Percentiles rank a stretch among this genome's conserved stretches.
phyloP scores from a whole-genome alignment of 2,329 filamentous ascomycete species.

The Fusarium sp. region DNA sequence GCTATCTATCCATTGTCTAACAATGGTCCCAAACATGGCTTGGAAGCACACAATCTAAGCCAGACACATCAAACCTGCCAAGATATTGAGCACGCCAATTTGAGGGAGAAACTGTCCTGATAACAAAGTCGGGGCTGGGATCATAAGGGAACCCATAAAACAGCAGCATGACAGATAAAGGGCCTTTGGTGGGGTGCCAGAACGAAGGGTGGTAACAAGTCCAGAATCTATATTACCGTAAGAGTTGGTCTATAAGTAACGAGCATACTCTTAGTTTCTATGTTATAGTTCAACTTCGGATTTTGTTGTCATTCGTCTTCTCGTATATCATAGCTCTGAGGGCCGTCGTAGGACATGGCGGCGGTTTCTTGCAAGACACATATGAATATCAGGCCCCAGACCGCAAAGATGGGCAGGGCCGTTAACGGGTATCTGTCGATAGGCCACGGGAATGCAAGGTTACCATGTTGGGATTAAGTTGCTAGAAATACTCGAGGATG shows the following conservation, averaged over 20 bases:
- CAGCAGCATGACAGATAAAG: neutral
- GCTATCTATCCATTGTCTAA: neutral
- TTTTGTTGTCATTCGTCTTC: neutral
- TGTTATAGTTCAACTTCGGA: neutral
- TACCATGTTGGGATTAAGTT: neutral
- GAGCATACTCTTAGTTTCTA: neutral
- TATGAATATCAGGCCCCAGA: conserved; percentile 1
- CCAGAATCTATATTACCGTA: neutral
- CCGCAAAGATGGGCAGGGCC: conserved; percentile 15
- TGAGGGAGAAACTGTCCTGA: neutral
- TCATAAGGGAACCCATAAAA: neutral
- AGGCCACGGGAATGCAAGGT: neutral
- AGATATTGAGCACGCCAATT: neutral
- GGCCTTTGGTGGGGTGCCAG: neutral
- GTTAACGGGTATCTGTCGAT: conserved; percentile 3
- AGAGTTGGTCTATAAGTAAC: neutral
- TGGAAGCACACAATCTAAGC: neutral
- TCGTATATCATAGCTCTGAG: neutral
- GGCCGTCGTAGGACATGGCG: neutral
- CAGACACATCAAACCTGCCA: neutral
- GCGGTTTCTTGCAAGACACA: neutral
- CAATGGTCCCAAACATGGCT: neutral
- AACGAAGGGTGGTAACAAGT: neutral
- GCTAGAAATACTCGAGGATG: no score
- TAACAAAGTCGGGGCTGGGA: neutral